Evolutionary conservation across 2,329 filamentous ascomycete species (phyloP), one percentile per base, ranked within the genome.

Genomic region (Penicillium polonicum): DNA sequence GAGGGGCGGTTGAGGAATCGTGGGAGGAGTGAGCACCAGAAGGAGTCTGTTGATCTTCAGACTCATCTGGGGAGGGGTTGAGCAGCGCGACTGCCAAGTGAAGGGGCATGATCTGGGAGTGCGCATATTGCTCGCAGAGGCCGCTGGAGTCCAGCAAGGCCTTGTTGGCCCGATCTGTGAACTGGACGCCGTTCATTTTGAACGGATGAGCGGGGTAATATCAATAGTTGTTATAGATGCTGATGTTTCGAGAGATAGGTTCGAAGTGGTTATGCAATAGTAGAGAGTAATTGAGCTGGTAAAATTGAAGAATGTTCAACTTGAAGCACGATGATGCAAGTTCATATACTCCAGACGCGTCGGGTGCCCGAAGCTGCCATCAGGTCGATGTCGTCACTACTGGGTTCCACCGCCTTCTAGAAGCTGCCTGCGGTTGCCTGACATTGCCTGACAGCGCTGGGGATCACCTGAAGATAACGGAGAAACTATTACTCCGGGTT

Each of bases 121-220:
- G 94, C 39, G 86, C 86, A 74, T 97, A 96, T 79, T 94, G 88
- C 76, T 92, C 87, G 65, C 93, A 92, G 68, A 97, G 83, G 59
- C 85, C 82, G 82, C 94, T 92, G 75, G 92, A 90, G 75, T 97
- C 91, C 70, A 90, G 86, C 72, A 99, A 83, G 70, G 93, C 90
- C 80, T 93, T 91, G 73, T 92, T 90, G 65, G 91, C 94, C 78
- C 90, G 83, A 78, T 97, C 93, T 65, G 94, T 99, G 74, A 97
- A 97, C 74, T 95, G 72, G 54, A 88, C 68, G 58, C 69, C 70
- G 68, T 71, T 75, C 75, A 77, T 77, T 44, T 52, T 73, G 68
- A 64, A 66, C 61, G 60, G 60, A 25, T 39, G 8, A 51, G 41
- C 51, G 21, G 55, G 19, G 44, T 44, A 25, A 43, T 29, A 13